These are phyloP conservation scores for Thalassiosira livingstoniorum DNA, from an alignment of 352 stramenopile genomes.

Conservation along the genomic window DNA sequence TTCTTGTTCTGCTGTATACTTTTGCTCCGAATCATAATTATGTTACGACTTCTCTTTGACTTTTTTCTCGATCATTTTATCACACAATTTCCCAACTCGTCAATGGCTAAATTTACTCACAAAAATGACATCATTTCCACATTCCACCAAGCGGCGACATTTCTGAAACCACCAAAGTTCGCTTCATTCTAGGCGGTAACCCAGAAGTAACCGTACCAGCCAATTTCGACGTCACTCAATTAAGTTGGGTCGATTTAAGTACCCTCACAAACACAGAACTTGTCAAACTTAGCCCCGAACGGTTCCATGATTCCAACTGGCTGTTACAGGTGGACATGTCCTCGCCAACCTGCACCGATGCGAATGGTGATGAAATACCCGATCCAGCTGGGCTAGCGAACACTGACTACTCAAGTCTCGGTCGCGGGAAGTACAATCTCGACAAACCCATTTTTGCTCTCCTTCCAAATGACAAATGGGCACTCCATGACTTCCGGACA, in stretches of 20 bases:
- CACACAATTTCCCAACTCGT: no score
- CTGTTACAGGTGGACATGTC: conserved; percentile 34
- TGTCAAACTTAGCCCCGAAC: conserved; percentile 38
- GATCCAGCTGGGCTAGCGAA: conserved; percentile 38
- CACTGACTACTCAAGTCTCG: conserved; percentile 42
- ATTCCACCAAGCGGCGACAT: no score
- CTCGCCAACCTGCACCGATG: conserved; percentile 27
- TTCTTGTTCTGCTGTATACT: no score
- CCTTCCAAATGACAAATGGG: conserved; percentile 51
- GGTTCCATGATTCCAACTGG: conserved; percentile 47
- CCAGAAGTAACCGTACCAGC: conserved; percentile 43
- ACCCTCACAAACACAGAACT: conserved; percentile 26
- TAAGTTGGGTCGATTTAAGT: conserved; percentile 55
- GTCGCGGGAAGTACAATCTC: conserved; percentile 50
- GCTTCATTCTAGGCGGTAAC: conserved; percentile 43
- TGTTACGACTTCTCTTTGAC: no score
- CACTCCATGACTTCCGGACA: conserved; percentile 56
- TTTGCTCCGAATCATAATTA: no score
- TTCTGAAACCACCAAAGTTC: conserved; percentile 1
- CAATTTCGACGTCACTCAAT: conserved; percentile 19
- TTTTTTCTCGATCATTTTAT: no score
- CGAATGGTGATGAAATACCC: conserved; percentile 46
- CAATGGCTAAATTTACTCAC: no score
- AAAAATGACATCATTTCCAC: no score
- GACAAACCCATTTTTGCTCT: conserved; percentile 68